Evolutionary conservation across 73 alveolate genomes (phyloP).

Genomic region (Tetrahymena borealis): DNA sequence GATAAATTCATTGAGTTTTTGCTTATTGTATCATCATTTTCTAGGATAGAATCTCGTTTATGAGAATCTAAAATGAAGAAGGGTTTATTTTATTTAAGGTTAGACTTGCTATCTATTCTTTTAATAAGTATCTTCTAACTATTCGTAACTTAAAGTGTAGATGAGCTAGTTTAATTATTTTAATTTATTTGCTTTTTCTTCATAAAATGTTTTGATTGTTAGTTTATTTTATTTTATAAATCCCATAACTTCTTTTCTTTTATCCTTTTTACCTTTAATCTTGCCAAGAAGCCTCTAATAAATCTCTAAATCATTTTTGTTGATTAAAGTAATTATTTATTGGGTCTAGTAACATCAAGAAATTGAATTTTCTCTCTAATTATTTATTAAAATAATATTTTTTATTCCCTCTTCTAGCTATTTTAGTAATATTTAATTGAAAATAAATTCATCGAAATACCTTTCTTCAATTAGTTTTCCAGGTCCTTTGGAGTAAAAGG

Average conservation of each 20-base stretch:
- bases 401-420: too few species aligned
- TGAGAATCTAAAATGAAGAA: too few species aligned
- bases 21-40: too few species aligned
- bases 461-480: neutral
- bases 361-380: neutral
- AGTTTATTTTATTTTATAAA: neutral
- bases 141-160: too few species aligned
- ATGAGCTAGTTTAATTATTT: neutral
- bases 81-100: too few species aligned
- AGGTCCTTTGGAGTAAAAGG: neutral
- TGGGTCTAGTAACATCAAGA: neutral
- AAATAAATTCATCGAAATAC: neutral
- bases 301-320: neutral
- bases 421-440: neutral
- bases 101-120: too few species aligned
- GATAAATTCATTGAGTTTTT: too few species aligned
- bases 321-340: neutral
- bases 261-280: neutral
- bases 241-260: neutral
- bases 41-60: too few species aligned
- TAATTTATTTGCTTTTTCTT: too few species aligned
- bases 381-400: neutral
- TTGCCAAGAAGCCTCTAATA: neutral
- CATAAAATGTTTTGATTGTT: neutral
- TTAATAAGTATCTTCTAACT: too few species aligned